Base-by-base conservation (phyloP, 306 rosid species). In the Trifolium subterraneum region DNA sequence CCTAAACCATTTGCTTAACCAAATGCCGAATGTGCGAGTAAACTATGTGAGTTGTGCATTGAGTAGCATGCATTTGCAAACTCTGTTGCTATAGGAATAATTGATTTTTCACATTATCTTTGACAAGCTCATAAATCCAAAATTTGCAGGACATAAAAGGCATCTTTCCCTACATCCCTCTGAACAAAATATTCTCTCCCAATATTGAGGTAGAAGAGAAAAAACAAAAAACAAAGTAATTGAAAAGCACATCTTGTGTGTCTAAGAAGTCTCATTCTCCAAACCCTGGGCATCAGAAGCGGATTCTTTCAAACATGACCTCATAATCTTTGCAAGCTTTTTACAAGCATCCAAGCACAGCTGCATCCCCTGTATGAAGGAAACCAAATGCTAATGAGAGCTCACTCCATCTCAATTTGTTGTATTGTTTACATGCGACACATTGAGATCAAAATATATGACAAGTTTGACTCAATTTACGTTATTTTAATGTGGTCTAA, bases 311-410 rank as follows among this genome's bases (percentile, higher is more conserved):
- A 93, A 84, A 75, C 94, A 89, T 19, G 88, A 52, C 80, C 96
- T 84, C 97, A 91, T 91, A 74, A 93, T 83, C 86, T 79, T 78
- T 13, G 86, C 91, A 70, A 93, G 97, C 86, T 93, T 87, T 47
- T 87, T 86, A 51, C 96, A 93, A 59, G 98, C 96, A 81, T 93
- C 98, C 61, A 91, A 76, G 75, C 97, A 93, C 9, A 93, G 85
- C 82, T 89, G 92, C 96, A 93, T 89, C 48, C 92, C 97, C 98
- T 93, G 88, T 64, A 72, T 60, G n/a, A 58, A 67, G 38, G 70
- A 44, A 68, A 52, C 64, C 9, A 58, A 9, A 59, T 73, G 82
- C 63, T 56, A 80, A 2, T 36, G 14, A 59, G 8, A 66, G 76
- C 27, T 51, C 13, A 1, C 67, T 69, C 27, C 44, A 29, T 19